A percentile compares a stretch with the other conserved stretches of the same genome.
These are phyloP conservation scores for Sarocladiaceae sp. DNA, from an alignment of 2,329 filamentous ascomycete genomes.

Conservation along the genomic window DNA sequence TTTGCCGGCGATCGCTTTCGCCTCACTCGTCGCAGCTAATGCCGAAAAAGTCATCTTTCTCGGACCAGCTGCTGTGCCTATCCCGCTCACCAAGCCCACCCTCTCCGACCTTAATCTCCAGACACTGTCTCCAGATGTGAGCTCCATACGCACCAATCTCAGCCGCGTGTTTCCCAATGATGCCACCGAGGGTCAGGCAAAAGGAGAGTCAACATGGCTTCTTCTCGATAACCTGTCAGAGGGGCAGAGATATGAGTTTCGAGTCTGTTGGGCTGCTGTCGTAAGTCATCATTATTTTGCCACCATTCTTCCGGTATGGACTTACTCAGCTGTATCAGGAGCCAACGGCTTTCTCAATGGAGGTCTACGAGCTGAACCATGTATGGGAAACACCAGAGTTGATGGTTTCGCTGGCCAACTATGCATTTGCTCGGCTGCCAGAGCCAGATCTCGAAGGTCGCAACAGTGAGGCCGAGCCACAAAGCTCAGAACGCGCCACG, in stretches of 20 bases:
- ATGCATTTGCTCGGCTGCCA: constrained; percentile 48
- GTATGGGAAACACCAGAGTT: constrained; percentile 61
- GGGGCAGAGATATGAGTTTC: constrained; percentile 80
- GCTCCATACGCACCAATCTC: constrained; percentile 59
- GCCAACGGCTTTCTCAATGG: constrained; percentile 75
- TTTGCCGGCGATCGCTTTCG: not conserved
- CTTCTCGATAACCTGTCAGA: constrained; percentile 66
- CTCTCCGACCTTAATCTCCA: constrained; percentile 58
- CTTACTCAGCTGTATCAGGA: too few species aligned
- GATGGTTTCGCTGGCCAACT: constrained; percentile 59
- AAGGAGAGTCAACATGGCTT: constrained; percentile 71
- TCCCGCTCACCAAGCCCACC: constrained; percentile 38
- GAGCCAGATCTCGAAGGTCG: constrained; percentile 15
- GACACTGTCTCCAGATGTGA: constrained; percentile 54
- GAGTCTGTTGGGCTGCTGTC: constrained; percentile 89
- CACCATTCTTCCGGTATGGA: too few species aligned
- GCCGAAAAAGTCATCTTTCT: constrained; percentile 89
- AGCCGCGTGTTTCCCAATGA: constrained; percentile 63
- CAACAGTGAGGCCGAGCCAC: constrained; percentile 10
- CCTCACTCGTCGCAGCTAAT: constrained; percentile 53
- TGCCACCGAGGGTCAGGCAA: constrained; percentile 18
- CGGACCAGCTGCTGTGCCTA: constrained; percentile 55
- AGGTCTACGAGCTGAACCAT: constrained; percentile 56
- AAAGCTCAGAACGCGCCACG: not conserved
- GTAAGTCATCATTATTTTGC: too few species aligned